Percentiles rank a stretch among this genome's conserved stretches.
Conservation (phyloP, 2,329 filamentous ascomycete species). For the Trichoderma cornu-damae region DNA sequence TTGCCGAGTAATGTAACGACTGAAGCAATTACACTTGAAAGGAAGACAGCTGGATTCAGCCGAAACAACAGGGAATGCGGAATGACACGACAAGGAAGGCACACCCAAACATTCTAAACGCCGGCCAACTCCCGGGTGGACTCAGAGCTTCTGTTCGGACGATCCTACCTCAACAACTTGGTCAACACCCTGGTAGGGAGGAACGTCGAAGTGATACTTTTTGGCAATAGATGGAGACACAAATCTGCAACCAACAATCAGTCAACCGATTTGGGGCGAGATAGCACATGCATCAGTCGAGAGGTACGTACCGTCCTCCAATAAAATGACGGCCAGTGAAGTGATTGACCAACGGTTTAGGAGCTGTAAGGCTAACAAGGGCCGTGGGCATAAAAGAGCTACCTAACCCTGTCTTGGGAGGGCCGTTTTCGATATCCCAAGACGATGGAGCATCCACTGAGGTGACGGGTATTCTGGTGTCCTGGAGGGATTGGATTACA, state of each 20-base stretch:
- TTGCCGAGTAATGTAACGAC: conserved; percentile 48
- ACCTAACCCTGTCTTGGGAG: conserved; percentile 70
- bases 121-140: background rate
- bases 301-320: conserved; percentile 63
- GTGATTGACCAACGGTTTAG: conserved; percentile 80
- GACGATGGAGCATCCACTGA: conserved; percentile 90
- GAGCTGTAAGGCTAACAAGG: conserved; percentile 84
- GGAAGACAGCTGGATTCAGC: background rate
- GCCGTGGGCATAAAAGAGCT: conserved; percentile 74
- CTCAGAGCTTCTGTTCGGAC: conserved; percentile 49
- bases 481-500: conserved; percentile 72
- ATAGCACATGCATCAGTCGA: background rate
- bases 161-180: conserved; percentile 74
- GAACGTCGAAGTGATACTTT: conserved; percentile 82
- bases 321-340: conserved; percentile 89
- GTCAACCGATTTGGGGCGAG: background rate
- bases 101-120: conserved; percentile 5
- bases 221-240: conserved; percentile 69
- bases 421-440: conserved; percentile 87
- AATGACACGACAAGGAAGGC: conserved; percentile 7
- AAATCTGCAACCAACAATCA: conserved; percentile 53
- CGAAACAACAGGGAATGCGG: conserved; percentile 7
- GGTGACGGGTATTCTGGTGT: conserved; percentile 69
- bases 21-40: background rate
- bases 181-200: conserved; percentile 77